Evolutionary conservation across 2,329 filamentous ascomycete genomes (phyloP).

Genomic region (Colletotrichum abscissum): DNA sequence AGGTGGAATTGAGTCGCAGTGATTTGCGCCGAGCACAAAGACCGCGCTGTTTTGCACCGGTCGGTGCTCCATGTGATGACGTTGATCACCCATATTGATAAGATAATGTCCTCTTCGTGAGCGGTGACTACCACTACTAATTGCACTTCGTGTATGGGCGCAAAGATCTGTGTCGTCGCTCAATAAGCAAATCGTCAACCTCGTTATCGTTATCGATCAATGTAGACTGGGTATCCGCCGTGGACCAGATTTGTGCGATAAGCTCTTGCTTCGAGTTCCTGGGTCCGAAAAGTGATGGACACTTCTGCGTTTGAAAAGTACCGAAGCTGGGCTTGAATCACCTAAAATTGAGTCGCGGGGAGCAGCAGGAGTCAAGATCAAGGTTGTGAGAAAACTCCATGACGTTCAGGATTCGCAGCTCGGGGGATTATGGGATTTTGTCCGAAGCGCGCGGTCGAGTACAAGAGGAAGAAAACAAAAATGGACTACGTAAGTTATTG

Average conservation of each 20-base stretch:
- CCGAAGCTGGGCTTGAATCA: slow-evolving; percentile 11
- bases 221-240: background rate
- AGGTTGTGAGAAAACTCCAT: slow-evolving; percentile 19
- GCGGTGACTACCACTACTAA: background rate
- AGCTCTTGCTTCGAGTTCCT: background rate
- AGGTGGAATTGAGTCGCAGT: slow-evolving; percentile 54
- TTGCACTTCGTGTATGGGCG: background rate
- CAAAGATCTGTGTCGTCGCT: background rate
- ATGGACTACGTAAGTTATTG: slow-evolving; percentile 35
- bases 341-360: slow-evolving; percentile 20
- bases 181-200: background rate
- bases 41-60: slow-evolving; percentile 64
- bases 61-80: slow-evolving; percentile 45
- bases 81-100: slow-evolving; percentile 32
- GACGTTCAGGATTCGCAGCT: slow-evolving; percentile 26
- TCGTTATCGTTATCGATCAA: slow-evolving; percentile 21
- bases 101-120: background rate
- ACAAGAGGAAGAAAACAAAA: slow-evolving; percentile 18
- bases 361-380: slow-evolving; percentile 7
- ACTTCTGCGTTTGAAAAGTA: background rate
- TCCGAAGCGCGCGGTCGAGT: slow-evolving; percentile 33
- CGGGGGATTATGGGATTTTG: background rate
- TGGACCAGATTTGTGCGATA: background rate
- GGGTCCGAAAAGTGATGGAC: background rate
- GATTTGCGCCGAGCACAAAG: slow-evolving; percentile 55